Base-by-base conservation (phyloP, 2,329 filamentous ascomycete species). In the Helicocarpus griseus region DNA sequence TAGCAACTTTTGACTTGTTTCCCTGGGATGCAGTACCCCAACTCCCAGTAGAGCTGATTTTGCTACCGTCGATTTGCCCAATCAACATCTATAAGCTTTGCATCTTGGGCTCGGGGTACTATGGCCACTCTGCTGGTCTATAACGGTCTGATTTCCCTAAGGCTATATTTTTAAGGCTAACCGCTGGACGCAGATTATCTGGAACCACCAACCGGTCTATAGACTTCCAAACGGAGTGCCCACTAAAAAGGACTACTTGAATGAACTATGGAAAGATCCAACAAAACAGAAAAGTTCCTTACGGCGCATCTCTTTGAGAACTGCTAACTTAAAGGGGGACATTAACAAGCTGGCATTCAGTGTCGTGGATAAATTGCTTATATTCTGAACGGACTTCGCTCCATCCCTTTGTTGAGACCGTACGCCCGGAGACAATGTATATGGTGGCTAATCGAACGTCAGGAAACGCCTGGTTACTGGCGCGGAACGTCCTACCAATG, bases 1-100 rank as follows among this genome's bases (percentile, higher is more conserved):
- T 66, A 1, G 64, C 65, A 3, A 57, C 52, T 2, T 65, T 70
- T 44, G 68, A 68, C 7, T 53, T 70, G 2, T 59, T 68, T 24
- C 63, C 65, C 1, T 70, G 67, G 66, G 41, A 53, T 4, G 57
- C 60, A 0, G 54, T 68, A 0, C 67, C 66, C 1, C 50, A 68
- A 46, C 33, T 69, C 1, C 65, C 67, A 0, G 53, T 60, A 1
- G 67, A 70, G 50, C 47, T 70, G 0, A 64, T 70, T 11, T 49
- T 69, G 1, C 29, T 67, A 19, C 65, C 68, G 0, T 17, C 57
- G 2, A 51, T 38, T 6, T 46, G 48, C 6, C 62, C 63, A 0
- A 53, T 69, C 39, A 68, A 59, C 43, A 61, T 70, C 11, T 69
- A 66, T 48, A 52, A 36, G 1, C 39, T 68, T 7, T 53, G n/a